phyloP scores from a whole-genome alignment of 352 stramenopile species.

The Thalassiosira mediterranea region DNA sequence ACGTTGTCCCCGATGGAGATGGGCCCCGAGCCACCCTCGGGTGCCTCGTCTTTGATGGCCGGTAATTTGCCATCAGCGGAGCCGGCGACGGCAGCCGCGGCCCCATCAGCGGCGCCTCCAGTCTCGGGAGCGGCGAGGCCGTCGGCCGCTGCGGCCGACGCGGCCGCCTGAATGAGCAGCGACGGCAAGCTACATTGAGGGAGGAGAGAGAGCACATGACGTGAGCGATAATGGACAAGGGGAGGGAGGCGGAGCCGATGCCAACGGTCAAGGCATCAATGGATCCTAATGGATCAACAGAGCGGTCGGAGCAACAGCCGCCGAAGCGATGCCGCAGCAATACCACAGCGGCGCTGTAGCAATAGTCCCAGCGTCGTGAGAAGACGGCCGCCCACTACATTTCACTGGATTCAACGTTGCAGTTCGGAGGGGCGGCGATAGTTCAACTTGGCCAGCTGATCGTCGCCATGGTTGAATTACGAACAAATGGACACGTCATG shows the following conservation, averaged over 20 bases:
- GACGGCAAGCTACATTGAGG: constrained; percentile 43
- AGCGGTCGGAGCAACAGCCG: neutral
- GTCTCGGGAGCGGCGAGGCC: constrained; percentile 19
- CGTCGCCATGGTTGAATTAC: neutral
- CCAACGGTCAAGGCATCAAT: neutral
- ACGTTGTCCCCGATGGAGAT: no score
- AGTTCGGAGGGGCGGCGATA: neutral
- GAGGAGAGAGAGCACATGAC: neutral
- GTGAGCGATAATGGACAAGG: constrained; percentile 1
- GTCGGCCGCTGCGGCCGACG: constrained; percentile 62
- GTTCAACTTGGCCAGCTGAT: neutral
- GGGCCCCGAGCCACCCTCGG: no score
- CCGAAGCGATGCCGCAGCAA: no score
- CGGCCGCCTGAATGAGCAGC: constrained; percentile 65
- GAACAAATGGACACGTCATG: neutral
- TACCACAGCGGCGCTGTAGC: no score
- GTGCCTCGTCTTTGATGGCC: neutral
- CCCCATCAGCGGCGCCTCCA: neutral
- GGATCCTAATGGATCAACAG: neutral
- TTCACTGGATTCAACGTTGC: neutral
- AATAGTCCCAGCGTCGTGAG: no score
- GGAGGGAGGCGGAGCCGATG: neutral
- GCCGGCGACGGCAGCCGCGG: neutral
- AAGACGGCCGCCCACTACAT: neutral
- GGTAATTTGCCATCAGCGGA: neutral